Evolutionary conservation across 805 yeast genomes (phyloP), one percentile per base, ranked within the genome.

Genomic region (Yamadazyma tumulicola): DNA sequence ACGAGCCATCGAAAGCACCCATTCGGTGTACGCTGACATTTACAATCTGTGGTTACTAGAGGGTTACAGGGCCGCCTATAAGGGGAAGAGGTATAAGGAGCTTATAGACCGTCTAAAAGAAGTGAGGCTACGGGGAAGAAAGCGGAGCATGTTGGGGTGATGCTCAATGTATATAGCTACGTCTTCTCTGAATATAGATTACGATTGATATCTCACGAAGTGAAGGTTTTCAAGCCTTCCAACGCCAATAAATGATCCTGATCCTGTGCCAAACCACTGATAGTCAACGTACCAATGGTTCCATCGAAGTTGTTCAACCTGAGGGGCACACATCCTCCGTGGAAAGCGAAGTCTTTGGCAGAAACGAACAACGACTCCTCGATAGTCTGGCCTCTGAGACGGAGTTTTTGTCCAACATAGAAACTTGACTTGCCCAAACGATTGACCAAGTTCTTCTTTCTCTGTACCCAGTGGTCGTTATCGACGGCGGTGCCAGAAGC

Each of bases 111-210:
- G 89, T 54, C 72, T 93, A 32, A 85, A 80, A 35, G 94, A 83
- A 28, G 97, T 91, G 1, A 69, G 97, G 50, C 57, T 83, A 64
- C 77, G 98, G 54, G 98, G 98, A 1, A 73, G 98, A 47, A 93
- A 93, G 73, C 75, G 98, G 59, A 83, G 95, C 39, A 86, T 91
- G 96, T 62, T 89, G 31, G 98, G 98, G 11, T 42, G 24, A 21
- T 11, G 8, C 26, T 6, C n/a, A 21, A n/a, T 9, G 11, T 21
- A n/a, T 9, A 21, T 9, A 21, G 23, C 9, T 21, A 21, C 9
- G 9, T 9, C 11, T 21, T 21, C n/a, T 21, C 9, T 21, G 23
- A 21, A 21, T 21, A 9, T 9, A 9, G 11, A 21, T 21, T 9
- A 9, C 23, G n/a, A 9, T 21, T 21, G n/a, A 9, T 21, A 21